Evolutionary conservation across 495 filamentous ascomycete species (phyloP), one percentile per base, ranked within the genome.

Genomic region (Aspergillus heteromorphus): DNA sequence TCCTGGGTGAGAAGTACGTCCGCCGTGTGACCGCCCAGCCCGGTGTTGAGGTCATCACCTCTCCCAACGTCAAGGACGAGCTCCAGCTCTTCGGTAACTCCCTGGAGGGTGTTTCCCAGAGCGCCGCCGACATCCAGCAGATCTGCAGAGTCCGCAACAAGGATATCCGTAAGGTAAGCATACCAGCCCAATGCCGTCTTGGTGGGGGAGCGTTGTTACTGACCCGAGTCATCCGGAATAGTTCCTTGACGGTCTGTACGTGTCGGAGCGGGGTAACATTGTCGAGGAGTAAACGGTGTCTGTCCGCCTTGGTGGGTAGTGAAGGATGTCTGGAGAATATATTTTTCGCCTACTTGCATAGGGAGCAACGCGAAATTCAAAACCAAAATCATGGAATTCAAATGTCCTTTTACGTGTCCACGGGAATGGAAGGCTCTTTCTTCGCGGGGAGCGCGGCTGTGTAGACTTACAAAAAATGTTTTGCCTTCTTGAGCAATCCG

Each of bases 191-290:
- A 10, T 45, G 9, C 10, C 40, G 16, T n/a, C 17, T 14, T n/a
- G n/a, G n/a, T n/a, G n/a, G n/a, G n/a, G n/a, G n/a, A n/a, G n/a
- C n/a, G n/a, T n/a, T n/a, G 27, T 16, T 40, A 47, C 29, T 40
- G 23, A 45, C 31, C 54, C 71, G 78, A 69, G 79, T 49, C 34
- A 29, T 45, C n/a, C 14, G 48, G 4, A 56, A 31, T 64, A 97
- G 93, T 98, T 98, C 87, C 83, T 98, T 83, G 93, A 98, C 79
- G 93, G 93, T 84, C 80, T 98, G 74, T 98, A 97, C 81, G 93
- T 97, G 66, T 96, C 91, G 64, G 92, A 98, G 89, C 85, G 86
- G 81, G 85, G 86, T 74, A 95, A 98, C 84, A 87, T 98, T 64
- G 79, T 80, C 61, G 87, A 88, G 69, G 88, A 85, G 50, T 81